phyloP scores from a whole-genome alignment of 2,329 filamentous ascomycete species.

The Botryotinia globosa region DNA sequence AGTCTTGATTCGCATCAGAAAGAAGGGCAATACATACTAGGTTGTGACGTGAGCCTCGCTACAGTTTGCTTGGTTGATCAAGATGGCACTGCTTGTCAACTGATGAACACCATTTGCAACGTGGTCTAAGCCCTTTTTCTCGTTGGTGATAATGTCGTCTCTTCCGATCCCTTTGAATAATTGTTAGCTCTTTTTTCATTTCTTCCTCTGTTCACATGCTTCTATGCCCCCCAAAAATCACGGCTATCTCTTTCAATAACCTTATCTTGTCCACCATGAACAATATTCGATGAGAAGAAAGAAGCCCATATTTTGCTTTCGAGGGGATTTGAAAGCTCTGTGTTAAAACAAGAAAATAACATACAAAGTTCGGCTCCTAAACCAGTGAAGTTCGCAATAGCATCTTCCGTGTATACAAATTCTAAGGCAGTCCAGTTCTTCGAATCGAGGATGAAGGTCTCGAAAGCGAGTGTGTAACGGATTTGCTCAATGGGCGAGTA shows the following conservation, averaged over 20 bases:
- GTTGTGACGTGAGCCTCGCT: slow-evolving; percentile 9
- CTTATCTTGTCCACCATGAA: background rate
- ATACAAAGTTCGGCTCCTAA: slow-evolving; percentile 15
- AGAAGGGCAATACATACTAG: slow-evolving; percentile 6
- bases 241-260: background rate
- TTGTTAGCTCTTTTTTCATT: background rate
- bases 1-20: background rate
- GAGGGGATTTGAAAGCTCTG: background rate
- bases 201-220: background rate
- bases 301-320: background rate
- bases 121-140: background rate
- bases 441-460: slow-evolving; percentile 12
- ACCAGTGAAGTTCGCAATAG: slow-evolving; percentile 12
- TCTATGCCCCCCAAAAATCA: no score
- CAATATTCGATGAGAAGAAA: background rate
- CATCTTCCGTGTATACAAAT: slow-evolving; percentile 1
- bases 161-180: background rate
- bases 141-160: background rate
- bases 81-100: slow-evolving; percentile 4
- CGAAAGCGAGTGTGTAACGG: slow-evolving; percentile 12
- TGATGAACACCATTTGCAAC: slow-evolving; percentile 7
- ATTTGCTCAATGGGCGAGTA: slow-evolving; percentile 17
- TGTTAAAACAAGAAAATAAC: background rate
- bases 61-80: background rate
- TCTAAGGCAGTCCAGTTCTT: slow-evolving; percentile 12